Conservation (phyloP, 805 yeast genomes). For the Helenozyma rhizophorensis region DNA sequence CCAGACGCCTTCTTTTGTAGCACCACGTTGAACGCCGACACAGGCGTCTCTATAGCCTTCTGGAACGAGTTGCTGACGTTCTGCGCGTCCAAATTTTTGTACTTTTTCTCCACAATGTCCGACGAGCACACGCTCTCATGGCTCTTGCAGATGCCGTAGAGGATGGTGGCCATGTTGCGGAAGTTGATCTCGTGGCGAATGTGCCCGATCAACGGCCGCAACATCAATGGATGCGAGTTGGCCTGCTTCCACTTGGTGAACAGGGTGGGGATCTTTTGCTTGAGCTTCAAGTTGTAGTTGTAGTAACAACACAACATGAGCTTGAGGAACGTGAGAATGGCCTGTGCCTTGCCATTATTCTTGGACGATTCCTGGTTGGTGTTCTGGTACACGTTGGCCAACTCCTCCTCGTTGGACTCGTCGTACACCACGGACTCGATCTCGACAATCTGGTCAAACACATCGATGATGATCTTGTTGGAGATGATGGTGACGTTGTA, state of each 20-base stretch:
- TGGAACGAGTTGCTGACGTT: constrained; percentile 30
- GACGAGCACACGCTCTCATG: constrained; percentile 5
- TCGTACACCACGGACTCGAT: constrained; percentile 56
- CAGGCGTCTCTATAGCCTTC: constrained; percentile 37
- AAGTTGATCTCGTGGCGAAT: constrained; percentile 49
- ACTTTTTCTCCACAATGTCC: constrained; percentile 15
- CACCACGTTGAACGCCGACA: constrained; percentile 25
- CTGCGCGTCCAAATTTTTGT: constrained; percentile 19
- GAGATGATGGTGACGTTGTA: constrained; percentile 64
- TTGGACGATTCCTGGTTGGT: constrained; percentile 26
- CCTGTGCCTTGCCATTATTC: constrained; percentile 45
- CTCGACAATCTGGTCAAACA: constrained; percentile 64
- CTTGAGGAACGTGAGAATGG: constrained; percentile 49
- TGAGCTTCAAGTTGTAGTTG: constrained; percentile 40
- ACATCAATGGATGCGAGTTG: constrained; percentile 42
- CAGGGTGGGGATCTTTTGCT: constrained; percentile 44
- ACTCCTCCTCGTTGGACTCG: constrained; percentile 35
- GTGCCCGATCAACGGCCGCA: constrained; percentile 57
- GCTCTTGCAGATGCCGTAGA: constrained; percentile 19
- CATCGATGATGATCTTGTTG: constrained; percentile 60
- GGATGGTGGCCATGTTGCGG: constrained; percentile 21
- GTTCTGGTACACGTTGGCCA: constrained; percentile 26
- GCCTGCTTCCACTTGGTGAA: constrained; percentile 41
- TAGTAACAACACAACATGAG: constrained; percentile 60
- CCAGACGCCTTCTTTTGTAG: constrained; percentile 15